These are phyloP conservation scores for Aphanomyces astaci DNA, from an alignment of 352 stramenopile species.

Conservation along the genomic window DNA sequence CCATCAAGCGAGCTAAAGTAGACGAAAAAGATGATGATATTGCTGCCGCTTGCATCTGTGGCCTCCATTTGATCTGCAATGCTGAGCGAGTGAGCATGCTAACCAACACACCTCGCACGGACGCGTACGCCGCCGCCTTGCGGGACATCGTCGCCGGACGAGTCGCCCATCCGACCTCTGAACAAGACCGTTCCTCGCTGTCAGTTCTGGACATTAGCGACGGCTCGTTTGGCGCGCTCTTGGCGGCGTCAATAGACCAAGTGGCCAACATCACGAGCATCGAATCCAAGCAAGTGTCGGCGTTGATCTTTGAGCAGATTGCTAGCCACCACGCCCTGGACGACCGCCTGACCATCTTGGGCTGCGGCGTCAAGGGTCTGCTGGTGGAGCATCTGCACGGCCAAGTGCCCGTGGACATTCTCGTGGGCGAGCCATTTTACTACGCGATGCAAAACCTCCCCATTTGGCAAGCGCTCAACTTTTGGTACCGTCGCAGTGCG, in stretches of 20 bases:
- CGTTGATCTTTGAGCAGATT: constrained; percentile 67
- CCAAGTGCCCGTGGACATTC: constrained; percentile 42
- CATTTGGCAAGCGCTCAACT: constrained; percentile 77
- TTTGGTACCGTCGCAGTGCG: constrained; percentile 61
- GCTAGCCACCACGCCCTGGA: constrained; percentile 36
- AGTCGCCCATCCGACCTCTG: constrained; percentile 19
- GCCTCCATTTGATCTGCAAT: constrained; percentile 72
- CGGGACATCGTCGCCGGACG: constrained; percentile 29
- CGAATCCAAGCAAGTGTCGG: constrained; percentile 75
- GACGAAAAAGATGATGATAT: constrained; percentile 37
- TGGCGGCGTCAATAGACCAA: constrained; percentile 38
- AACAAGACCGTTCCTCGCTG: constrained; percentile 25
- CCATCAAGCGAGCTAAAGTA: constrained; percentile 35
- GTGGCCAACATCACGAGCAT: constrained; percentile 55
- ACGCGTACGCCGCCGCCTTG: constrained; percentile 38
- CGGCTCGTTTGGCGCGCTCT: constrained; percentile 52
- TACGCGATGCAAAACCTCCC: constrained; percentile 83
- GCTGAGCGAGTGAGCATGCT: constrained; percentile 73
- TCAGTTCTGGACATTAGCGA: constrained; percentile 69
- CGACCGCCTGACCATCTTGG: constrained; percentile 44
- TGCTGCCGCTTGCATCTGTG: constrained; percentile 49
- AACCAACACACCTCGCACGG: constrained; percentile 34
- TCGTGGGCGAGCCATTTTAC: constrained; percentile 73
- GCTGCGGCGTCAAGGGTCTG: constrained; percentile 59
- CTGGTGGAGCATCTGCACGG: constrained; percentile 47